Evolutionary conservation across 805 yeast species (phyloP).

Genomic region (Hermanozyma aechmeae): DNA sequence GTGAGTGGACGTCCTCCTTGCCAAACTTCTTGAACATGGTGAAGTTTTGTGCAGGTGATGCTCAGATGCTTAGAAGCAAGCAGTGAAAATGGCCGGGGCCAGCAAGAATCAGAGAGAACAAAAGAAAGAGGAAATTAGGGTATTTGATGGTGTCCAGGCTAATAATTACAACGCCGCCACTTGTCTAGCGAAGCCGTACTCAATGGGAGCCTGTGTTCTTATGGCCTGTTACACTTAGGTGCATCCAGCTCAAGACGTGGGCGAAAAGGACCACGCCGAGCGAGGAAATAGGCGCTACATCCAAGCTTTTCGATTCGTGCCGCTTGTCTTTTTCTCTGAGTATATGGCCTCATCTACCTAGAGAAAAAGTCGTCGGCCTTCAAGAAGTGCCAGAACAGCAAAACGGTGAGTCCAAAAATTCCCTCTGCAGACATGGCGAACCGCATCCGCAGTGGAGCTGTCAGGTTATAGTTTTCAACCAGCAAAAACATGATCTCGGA

Average conservation of each 20-base stretch:
- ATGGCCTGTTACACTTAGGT: slow-evolving; percentile 26
- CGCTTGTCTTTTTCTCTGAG: slow-evolving; percentile 6
- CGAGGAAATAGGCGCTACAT: slow-evolving; percentile 37
- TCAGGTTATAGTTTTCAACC: slow-evolving; percentile 99
- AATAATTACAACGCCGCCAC: slow-evolving; percentile 40
- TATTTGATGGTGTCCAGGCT: slow-evolving; percentile 23
- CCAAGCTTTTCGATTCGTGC: no score
- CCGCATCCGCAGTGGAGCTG: slow-evolving; percentile 50
- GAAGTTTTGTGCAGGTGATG: background rate
- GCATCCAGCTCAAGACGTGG: slow-evolving; percentile 40
- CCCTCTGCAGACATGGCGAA: slow-evolving; percentile 51
- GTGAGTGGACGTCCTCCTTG: slow-evolving; percentile 80
- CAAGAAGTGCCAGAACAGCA: slow-evolving; percentile 18
- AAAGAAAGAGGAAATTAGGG: background rate
- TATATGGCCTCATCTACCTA: slow-evolving; percentile 18
- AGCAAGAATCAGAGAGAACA: no score
- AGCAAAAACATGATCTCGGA: slow-evolving; percentile 99
- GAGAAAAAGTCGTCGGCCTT: slow-evolving; percentile 16
- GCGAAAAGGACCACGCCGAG: slow-evolving; percentile 25
- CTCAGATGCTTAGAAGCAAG: background rate
- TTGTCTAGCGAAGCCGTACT: slow-evolving; percentile 37
- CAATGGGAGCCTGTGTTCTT: slow-evolving; percentile 31
- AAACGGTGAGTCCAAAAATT: slow-evolving; percentile 55
- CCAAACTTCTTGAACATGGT: slow-evolving; percentile 56
- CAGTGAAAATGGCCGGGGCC: no score